Evolutionary conservation across 768 basidiomycete species (phyloP), one percentile per base, ranked within the genome.

Genomic region (Strobilomyces echinocephalus): DNA sequence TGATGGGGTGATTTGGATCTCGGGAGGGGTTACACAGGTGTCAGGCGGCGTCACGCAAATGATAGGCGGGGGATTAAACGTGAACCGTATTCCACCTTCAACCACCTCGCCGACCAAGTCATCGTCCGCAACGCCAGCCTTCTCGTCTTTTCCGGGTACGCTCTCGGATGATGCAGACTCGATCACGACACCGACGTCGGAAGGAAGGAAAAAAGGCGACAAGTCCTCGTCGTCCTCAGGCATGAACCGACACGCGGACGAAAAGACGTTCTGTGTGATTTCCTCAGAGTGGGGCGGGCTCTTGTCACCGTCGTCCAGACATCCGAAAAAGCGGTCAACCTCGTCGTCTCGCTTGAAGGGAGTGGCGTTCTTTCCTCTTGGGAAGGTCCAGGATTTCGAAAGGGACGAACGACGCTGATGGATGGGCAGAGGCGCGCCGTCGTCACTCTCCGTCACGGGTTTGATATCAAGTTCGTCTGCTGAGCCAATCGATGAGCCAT

Each of bases 251-350:
- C 67, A 85, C 70, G 39, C 74, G 76, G 63, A 74, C 1, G 83
- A 73, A 61, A 89, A 90, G 20, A 82, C 60, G 50, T 72, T 76
- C 69, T 83, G 85, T 67, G 75, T 80, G 64, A 73, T 77, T 65
- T 86, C 85, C 43, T 66, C 55, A 62, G 57, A 74, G 70, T 45
- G 63, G 66, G 63, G 73, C 7, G 83, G 82, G 0, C 79, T 73
- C 39, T 77, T 75, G 58, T 80, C 78, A 36, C 81, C 70, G 45
- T 80, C 79, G 43, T 78, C 79, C 56, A 80, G 61, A 52, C 88
- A 91, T 40, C 80, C 83, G 60, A 91, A 91, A 77, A 91, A 91
- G 33, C 75, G 78, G 64, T 91, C 89, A 9, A 87, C 73, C n/a
- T 83, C 79, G 18, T 80, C 76, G 2, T 70, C 57, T 35, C 63